Conservation (phyloP, 768 basidiomycete species). For the Pleurotus djamor region DNA sequence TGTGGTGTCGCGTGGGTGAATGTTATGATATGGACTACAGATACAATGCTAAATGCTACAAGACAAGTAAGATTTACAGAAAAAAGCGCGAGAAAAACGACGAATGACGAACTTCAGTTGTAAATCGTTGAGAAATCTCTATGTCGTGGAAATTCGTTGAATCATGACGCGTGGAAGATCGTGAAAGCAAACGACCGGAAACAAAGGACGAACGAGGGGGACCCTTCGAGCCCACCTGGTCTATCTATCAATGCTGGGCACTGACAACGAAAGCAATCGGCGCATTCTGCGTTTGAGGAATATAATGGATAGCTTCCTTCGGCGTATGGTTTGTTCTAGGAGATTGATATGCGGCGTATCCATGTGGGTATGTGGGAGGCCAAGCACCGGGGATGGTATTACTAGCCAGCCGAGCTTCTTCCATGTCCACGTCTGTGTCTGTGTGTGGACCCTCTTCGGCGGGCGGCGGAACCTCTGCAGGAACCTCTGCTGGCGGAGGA, state of each 20-base stretch:
- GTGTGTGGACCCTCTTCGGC: background rate
- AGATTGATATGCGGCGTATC: background rate
- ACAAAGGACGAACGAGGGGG: no score
- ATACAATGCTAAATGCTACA: background rate
- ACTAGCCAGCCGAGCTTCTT: slow-evolving; percentile 4
- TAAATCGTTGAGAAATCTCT: no score
- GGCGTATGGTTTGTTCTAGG: background rate
- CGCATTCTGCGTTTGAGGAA: slow-evolving; percentile 1
- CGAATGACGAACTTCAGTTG: no score
- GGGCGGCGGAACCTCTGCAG: background rate
- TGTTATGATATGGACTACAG: background rate
- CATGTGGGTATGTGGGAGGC: slow-evolving; percentile 2
- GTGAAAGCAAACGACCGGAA: no score
- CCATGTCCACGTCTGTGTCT: background rate
- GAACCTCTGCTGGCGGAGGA: background rate
- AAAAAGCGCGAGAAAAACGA: no score
- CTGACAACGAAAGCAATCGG: background rate
- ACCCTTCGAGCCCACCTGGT: background rate
- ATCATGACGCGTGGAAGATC: no score
- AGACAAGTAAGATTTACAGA: no score
- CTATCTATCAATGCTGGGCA: background rate
- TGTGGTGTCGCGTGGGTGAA: background rate
- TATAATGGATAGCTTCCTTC: slow-evolving; percentile 2
- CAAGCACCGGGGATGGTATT: slow-evolving; percentile 1
- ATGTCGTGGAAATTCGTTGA: no score